A percentile compares a stretch with the other conserved stretches of the same genome.
phyloP scores from a whole-genome alignment of 129 eudicot species.

The Lactuca sativa region DNA sequence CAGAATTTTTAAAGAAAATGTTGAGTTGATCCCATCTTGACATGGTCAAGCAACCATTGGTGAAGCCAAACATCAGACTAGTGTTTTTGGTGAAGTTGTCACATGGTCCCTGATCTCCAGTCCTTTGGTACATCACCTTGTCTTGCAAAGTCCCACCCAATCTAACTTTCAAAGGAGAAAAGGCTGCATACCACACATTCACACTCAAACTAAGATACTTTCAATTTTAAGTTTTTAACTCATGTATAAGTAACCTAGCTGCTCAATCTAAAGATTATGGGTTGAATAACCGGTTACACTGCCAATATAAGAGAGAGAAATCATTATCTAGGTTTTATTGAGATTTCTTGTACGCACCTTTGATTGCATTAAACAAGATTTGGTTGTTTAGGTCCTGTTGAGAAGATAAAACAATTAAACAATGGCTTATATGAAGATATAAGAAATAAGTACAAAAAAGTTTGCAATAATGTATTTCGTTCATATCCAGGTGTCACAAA shows the following conservation, averaged over 20 bases:
- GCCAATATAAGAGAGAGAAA: not conserved
- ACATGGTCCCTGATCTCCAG: conserved; percentile 26
- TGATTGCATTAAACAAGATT: conserved; percentile 61
- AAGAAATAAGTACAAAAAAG: not conserved
- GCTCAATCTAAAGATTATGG: no score
- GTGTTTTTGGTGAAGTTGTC: conserved; percentile 39
- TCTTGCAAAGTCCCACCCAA: conserved; percentile 74
- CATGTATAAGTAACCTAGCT: no score
- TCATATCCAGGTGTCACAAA: not conserved
- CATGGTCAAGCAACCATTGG: conserved; percentile 59
- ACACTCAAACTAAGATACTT: not conserved
- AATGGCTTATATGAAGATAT: not conserved
- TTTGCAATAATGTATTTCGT: not conserved
- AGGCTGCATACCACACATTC: conserved; percentile 36
- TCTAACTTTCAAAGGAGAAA: conserved; percentile 53
- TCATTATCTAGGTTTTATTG: not conserved
- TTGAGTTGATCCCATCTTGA: conserved; percentile 72
- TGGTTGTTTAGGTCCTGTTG: conserved; percentile 62
- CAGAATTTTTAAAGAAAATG: conserved; percentile 46
- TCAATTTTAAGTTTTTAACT: no score
- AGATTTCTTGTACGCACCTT: conserved; percentile 37
- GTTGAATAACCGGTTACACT: not conserved
- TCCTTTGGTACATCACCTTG: conserved; percentile 53
- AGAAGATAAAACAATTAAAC: not conserved
- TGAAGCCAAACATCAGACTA: conserved; percentile 51